Evolutionary conservation across 305 asterid genomes (phyloP).

Genomic region (Salvia sclarea): DNA sequence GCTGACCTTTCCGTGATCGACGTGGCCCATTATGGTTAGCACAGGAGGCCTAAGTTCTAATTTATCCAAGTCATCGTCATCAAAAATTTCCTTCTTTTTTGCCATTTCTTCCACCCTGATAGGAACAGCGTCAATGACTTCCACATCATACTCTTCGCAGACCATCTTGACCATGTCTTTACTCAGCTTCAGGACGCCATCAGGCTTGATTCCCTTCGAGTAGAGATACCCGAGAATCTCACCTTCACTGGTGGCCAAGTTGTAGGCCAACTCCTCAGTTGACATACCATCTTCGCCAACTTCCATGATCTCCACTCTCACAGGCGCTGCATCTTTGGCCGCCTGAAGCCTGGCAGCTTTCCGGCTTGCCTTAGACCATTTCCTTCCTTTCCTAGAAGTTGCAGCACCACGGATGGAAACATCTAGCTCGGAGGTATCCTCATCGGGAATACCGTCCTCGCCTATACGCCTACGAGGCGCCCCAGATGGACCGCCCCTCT

Average conservation of each 20-base stretch:
- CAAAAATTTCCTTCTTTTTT: constrained; percentile 79
- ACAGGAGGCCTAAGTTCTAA: constrained; percentile 92
- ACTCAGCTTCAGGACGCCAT: constrained; percentile 91
- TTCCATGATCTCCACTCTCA: constrained; percentile 86
- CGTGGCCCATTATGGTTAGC: constrained; percentile 98
- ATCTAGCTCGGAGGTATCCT: constrained; percentile 69
- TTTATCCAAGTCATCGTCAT: constrained; percentile 87
- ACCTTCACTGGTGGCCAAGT: constrained; percentile 85
- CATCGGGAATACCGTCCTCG: constrained; percentile 49
- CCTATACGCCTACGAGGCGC: constrained; percentile 67
- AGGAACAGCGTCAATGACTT: constrained; percentile 77
- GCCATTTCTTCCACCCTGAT: constrained; percentile 89
- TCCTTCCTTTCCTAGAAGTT: constrained; percentile 86
- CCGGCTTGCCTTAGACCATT: constrained; percentile 97
- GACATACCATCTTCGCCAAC: constrained; percentile 93
- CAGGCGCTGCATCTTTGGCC: constrained; percentile 90
- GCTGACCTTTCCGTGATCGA: constrained; percentile 98
- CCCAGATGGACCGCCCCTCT: constrained; percentile 55
- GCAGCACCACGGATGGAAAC: constrained; percentile 76
- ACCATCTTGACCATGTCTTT: constrained; percentile 97
- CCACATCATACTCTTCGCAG: constrained; percentile 85
- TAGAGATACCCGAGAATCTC: constrained; percentile 80
- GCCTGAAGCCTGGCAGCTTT: constrained; percentile 96
- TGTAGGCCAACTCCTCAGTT: constrained; percentile 80
- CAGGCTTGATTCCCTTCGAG: constrained; percentile 90